Base-by-base conservation (phyloP, 257 asterid species). In the Ocimum tenuiflorum region DNA sequence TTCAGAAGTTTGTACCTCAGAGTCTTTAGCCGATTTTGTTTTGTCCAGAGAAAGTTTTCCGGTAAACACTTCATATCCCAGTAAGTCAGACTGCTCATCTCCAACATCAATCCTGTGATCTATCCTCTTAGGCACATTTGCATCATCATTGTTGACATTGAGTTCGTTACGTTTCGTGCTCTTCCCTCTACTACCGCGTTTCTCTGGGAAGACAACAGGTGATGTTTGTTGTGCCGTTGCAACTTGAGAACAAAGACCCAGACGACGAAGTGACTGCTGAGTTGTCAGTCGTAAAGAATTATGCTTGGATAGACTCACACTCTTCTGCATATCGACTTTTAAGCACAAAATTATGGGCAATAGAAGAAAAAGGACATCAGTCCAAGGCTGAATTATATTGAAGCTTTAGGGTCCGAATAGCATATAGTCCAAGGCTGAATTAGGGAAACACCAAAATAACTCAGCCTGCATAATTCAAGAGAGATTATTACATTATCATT, bases 61-160 rank as follows among this genome's bases (percentile, higher is more conserved):
- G 4, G 85, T 75, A 69, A 84, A 77, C 11, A 94, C 91, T 69
- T 86, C 94, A 75, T 88, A 90, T 47, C 99, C 96, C 53, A 94
- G 79, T 68, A 94, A 84, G 74, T 88, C 94, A 50, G 94, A 90
- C 67, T 86, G 79, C 81, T 94, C 97, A 63, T 94, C 97, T 70
- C 90, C 97, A 57, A 94, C 75, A 77, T 94, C 97, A 77, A 94
- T 86, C 79, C 80, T 90, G 60, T 83, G 94, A 54, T 90, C 99
- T 62, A 75, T 85, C 42, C 78, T 68, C 72, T 83, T 86, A 62
- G 76, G 73, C 69, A 76, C 85, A 75, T 77, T 68, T 53, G 80
- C 66, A 59, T 80, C 91, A 70, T 73, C 81, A 71, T 72, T 82
- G 72, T 47, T 83, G 52, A 69, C 48, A 69, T 67, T 68, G 64